A percentile compares a stretch with the other conserved stretches of the same genome.
Evolutionary conservation across 2,329 filamentous ascomycete genomes (phyloP).

Genomic region (Fusarium subglutinans): DNA sequence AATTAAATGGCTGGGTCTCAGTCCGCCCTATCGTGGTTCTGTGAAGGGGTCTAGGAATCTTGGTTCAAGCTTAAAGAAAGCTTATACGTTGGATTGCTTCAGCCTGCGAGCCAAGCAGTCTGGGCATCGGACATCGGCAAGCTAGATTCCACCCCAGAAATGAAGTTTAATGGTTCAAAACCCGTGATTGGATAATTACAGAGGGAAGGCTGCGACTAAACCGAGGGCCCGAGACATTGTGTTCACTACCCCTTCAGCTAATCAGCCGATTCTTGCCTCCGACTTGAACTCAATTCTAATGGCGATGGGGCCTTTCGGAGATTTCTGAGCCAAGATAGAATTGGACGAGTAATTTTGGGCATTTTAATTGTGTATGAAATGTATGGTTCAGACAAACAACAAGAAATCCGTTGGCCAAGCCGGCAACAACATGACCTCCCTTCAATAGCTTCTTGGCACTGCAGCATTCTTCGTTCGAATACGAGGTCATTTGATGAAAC

Average conservation of each 20-base stretch:
- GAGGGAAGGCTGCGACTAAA: not conserved
- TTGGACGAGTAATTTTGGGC: too few species aligned
- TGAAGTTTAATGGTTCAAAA: not conserved
- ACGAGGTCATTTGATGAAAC: not conserved
- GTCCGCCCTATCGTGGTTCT: not conserved
- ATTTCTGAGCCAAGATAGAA: not conserved
- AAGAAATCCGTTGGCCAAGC: not conserved
- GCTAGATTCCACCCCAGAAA: not conserved
- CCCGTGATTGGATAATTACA: not conserved
- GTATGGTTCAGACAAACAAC: too few species aligned
- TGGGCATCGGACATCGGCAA: slow-evolving; percentile 24
- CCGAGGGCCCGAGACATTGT: slow-evolving; percentile 31
- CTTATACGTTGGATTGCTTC: slow-evolving; percentile 1
- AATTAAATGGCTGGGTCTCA: not conserved
- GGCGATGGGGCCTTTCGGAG: not conserved
- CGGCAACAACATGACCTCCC: not conserved
- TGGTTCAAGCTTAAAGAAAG: not conserved
- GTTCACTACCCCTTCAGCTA: slow-evolving; percentile 11
- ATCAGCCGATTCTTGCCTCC: not conserved
- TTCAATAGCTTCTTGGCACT: not conserved
- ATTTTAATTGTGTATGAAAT: not conserved
- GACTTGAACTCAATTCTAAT: not conserved
- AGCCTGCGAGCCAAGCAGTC: not conserved
- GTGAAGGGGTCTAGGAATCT: not conserved
- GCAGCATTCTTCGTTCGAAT: slow-evolving; percentile 2